A percentile compares a stretch with the other conserved stretches of the same genome.
phyloP scores from a whole-genome alignment of 345 rosid genomes.

The Pugionium dolabratum region DNA sequence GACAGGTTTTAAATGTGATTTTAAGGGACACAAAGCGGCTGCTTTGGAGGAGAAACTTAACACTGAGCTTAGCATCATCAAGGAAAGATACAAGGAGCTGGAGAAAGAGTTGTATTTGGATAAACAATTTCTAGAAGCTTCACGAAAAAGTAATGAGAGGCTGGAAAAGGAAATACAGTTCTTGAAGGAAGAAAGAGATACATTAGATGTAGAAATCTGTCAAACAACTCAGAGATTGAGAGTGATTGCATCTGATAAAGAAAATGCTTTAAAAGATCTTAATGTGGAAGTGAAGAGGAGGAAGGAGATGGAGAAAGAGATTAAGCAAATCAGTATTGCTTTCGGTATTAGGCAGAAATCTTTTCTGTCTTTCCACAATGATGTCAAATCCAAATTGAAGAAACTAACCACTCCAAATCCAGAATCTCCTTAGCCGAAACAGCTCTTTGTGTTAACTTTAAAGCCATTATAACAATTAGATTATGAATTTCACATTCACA shows the following conservation, averaged over 20 bases:
- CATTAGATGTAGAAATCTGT: slow-evolving; percentile 43
- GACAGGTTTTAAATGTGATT: slow-evolving; percentile 50
- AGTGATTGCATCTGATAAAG: slow-evolving; percentile 52
- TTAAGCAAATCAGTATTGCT: slow-evolving; percentile 64
- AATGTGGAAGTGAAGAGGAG: slow-evolving; percentile 61
- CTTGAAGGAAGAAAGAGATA: slow-evolving; percentile 66
- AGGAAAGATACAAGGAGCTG: slow-evolving; percentile 50
- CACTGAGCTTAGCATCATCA: slow-evolving; percentile 50
- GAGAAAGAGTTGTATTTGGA: slow-evolving; percentile 51
- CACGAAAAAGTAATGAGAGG: slow-evolving; percentile 49
- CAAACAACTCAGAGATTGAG: slow-evolving; percentile 54
- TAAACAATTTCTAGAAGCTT: slow-evolving; percentile 53
- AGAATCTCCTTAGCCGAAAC: slow-evolving; percentile 28
- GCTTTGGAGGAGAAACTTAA: slow-evolving; percentile 47
- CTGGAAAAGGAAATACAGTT: slow-evolving; percentile 59
- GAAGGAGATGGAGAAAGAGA: slow-evolving; percentile 66
- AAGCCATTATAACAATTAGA: slow-evolving; percentile 8
- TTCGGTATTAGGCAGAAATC: slow-evolving; percentile 67
- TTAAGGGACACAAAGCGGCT: slow-evolving; percentile 61
- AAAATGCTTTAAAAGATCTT: slow-evolving; percentile 60
- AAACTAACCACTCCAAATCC: slow-evolving; percentile 50
- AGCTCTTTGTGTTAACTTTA: slow-evolving; percentile 1
- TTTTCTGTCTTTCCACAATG: slow-evolving; percentile 57
- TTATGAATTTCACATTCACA: neutral
- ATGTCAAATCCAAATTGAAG: slow-evolving; percentile 66